These are phyloP conservation scores for Leucosporidium yakuticum DNA, from an alignment of 768 basidiomycete genomes.

Conservation along the genomic window DNA sequence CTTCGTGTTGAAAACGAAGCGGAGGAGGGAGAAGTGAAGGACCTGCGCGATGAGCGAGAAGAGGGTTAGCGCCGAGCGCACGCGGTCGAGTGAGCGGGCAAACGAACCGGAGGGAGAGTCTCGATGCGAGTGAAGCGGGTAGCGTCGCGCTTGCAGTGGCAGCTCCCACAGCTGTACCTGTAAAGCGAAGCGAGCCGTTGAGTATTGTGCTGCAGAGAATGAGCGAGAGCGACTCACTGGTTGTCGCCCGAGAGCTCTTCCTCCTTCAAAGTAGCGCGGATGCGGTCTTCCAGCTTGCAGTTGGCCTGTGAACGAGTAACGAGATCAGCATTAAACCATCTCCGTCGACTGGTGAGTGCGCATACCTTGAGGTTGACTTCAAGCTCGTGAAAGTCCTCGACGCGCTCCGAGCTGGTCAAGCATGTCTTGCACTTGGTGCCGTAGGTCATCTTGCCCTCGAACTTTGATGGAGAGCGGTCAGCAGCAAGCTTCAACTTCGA, in stretches of 20 bases:
- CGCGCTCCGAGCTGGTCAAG: conserved; percentile 59
- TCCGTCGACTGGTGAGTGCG: conserved; percentile 1
- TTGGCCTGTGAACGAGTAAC: conserved; percentile 51
- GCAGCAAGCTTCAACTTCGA: not conserved
- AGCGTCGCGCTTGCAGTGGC: conserved; percentile 68
- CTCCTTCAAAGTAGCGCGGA: conserved; percentile 58
- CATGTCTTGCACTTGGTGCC: conserved; percentile 72
- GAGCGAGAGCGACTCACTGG: conserved; percentile 49
- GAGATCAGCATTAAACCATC: not conserved
- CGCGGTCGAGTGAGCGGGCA: not conserved
- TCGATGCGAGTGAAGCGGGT: conserved; percentile 66
- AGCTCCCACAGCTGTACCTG: conserved; percentile 75
- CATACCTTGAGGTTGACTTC: conserved; percentile 74
- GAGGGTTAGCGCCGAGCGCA: not conserved
- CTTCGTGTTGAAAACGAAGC: conserved; percentile 80
- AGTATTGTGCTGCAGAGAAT: not conserved
- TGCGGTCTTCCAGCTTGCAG: conserved; percentile 64
- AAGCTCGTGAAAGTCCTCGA: conserved; percentile 74
- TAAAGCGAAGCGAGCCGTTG: too few species aligned
- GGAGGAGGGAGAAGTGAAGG: conserved; percentile 81
- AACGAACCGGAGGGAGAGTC: conserved; percentile 61
- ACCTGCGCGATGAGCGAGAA: conserved; percentile 41
- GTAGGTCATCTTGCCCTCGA: conserved; percentile 78
- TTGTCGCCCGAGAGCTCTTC: conserved; percentile 79
- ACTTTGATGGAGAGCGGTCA: conserved; percentile 50